Base-by-base conservation (phyloP, 2,329 filamentous ascomycete species). In the Graphilbum ipis-grandicollis region DNA sequence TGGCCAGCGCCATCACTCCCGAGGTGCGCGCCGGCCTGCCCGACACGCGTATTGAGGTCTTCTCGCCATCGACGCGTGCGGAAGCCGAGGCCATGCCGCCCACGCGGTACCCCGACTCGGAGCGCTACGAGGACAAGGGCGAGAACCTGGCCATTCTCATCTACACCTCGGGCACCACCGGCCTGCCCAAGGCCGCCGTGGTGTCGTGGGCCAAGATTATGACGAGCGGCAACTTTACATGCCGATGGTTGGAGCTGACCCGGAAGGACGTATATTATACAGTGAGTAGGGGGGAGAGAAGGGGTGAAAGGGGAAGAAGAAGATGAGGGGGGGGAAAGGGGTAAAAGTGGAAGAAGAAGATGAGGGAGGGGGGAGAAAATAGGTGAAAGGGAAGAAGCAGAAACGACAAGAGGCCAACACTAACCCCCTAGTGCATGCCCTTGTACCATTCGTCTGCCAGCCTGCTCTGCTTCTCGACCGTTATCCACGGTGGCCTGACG, bases 161-260 rank as follows among this genome's bases (percentile, higher is more conserved):
- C 46, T 92, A 81, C 53, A 92, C 84, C 0, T 84, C 78, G 22
- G 84, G 84, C 15, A 92, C 84, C 0, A 92, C 84, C 0, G 84
- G 84, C 1, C 58, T 92, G 43, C 83, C 84, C 9, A 92, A 92
- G 50, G 71, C 79, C 0, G 80, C 79, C 10, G 73, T 85, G 34
- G 68, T 85, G 2, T 72, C 73, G n/a, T 84, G 77, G 77, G 60
- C 57, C 18, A 85, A 85, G 51, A 56, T 68, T 37, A 65, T 65
- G 36, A 50, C 66, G 1, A 71, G 65, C 2, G 62, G 61, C 18
- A 55, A 52, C 10, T 71, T 79, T 39, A 60, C 69, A 2, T 52
- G 57, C 0, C 51, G 58, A 4, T 76, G 75, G 55, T 57, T 82
- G 23, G 57, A 59, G 5, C 59, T 81, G n/a, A 65, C 59, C 12